A percentile compares a stretch with the other conserved stretches of the same genome.
These are phyloP conservation scores for Kuraishia molischiana DNA, from an alignment of 805 yeast genomes.

Conservation along the genomic window DNA sequence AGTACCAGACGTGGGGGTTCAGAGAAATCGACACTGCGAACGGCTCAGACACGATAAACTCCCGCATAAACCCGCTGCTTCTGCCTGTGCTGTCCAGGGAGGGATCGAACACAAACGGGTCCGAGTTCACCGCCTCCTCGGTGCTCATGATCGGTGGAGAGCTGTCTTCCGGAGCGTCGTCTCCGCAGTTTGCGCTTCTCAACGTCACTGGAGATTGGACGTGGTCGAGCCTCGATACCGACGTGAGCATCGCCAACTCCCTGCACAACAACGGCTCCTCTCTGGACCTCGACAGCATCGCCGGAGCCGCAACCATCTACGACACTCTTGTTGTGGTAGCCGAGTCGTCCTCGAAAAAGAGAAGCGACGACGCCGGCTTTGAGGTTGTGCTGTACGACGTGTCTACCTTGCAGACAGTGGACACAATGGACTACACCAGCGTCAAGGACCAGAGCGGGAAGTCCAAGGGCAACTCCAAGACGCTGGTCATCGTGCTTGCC, in stretches of 20 bases:
- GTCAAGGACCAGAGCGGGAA: constrained; percentile 5
- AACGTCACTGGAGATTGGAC: constrained; percentile 29
- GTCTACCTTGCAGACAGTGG: constrained; percentile 22
- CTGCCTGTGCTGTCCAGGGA: constrained; percentile 20
- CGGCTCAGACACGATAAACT: constrained; percentile 30
- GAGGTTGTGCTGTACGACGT: constrained; percentile 32
- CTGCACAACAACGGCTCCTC: constrained; percentile 11
- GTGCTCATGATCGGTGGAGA: constrained; percentile 58
- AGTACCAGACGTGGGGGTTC: constrained; percentile 61
- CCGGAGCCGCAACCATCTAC: constrained; percentile 45
- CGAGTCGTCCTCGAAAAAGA: constrained; percentile 6
- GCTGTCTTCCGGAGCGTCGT: constrained; percentile 23
- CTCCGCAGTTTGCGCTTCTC: constrained; percentile 33
- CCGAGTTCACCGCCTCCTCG: constrained; percentile 10
- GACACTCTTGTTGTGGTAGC: constrained; percentile 37
- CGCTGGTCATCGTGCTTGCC: constrained; percentile 34
- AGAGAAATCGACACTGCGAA: constrained; percentile 21
- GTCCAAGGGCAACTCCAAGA: constrained; percentile 11
- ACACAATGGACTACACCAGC: constrained; percentile 18
- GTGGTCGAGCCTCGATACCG: constrained; percentile 24
- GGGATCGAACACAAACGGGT: neutral
- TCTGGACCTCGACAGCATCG: constrained; percentile 16
- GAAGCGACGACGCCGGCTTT: constrained; percentile 14
- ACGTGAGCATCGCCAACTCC: constrained; percentile 13
- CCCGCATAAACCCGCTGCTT: constrained; percentile 42